Percentiles rank a stretch among this genome's conserved stretches.
Conservation (phyloP, 2,329 filamentous ascomycete species). For the Penicillium sumatraense region DNA sequence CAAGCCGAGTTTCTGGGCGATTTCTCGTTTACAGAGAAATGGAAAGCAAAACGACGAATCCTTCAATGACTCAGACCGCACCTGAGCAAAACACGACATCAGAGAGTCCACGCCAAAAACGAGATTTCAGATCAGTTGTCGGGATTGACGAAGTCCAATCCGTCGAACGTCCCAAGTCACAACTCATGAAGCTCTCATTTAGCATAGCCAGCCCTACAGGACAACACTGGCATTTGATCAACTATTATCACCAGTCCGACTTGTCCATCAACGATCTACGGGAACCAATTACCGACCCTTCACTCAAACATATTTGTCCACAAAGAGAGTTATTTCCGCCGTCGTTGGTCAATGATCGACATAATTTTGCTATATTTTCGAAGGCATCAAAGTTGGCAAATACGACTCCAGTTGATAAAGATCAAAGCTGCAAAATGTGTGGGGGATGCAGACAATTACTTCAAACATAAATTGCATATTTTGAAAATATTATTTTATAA, state of each 20-base stretch:
- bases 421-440: not conserved
- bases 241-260: not conserved
- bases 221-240: constrained; percentile 2
- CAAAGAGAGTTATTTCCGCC: not conserved
- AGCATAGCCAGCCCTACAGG: not conserved
- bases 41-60: not conserved
- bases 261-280: not conserved
- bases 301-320: not conserved
- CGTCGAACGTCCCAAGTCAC: not conserved
- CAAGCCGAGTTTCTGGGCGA: not conserved
- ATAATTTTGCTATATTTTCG: not conserved
- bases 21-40: constrained; percentile 1
- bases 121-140: constrained; percentile 5
- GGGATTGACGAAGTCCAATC: not conserved
- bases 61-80: not conserved
- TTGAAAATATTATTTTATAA: too few species aligned
- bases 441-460: not conserved
- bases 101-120: not conserved
- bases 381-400: not conserved
- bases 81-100: not conserved
- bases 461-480: too few species aligned
- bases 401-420: not conserved
- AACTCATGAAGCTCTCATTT: constrained; percentile 2
- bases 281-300: not conserved
- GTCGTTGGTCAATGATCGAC: constrained; percentile 1